Conservation (phyloP, 768 basidiomycete species). For the Panaeolus papilionaceus region DNA sequence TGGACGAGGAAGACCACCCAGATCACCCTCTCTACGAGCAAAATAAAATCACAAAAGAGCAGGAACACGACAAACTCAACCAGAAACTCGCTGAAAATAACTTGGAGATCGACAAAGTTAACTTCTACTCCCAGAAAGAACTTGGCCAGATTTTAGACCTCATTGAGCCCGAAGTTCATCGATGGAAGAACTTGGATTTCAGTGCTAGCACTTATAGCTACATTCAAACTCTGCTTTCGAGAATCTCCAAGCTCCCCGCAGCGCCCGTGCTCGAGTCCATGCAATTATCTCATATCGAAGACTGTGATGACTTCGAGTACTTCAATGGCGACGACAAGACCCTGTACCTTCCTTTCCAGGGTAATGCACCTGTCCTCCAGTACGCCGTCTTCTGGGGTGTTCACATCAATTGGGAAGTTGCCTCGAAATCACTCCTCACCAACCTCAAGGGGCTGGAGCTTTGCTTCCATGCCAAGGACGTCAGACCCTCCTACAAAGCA, state of each 20-base stretch:
- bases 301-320: constrained; percentile 44
- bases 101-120: constrained; percentile 21
- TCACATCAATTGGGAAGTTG: constrained; percentile 68
- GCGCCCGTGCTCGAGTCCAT: constrained; percentile 63
- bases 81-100: constrained; percentile 18
- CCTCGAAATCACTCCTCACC: constrained; percentile 47
- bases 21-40: constrained; percentile 31
- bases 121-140: constrained; percentile 39
- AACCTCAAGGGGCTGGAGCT: constrained; percentile 61
- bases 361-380: constrained; percentile 58
- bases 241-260: constrained; percentile 46
- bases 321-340: constrained; percentile 48
- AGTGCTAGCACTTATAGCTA: constrained; percentile 51
- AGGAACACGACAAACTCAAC: constrained; percentile 22
- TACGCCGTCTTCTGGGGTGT: constrained; percentile 68
- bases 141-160: constrained; percentile 45
- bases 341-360: constrained; percentile 56
- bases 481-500: constrained; percentile 62
- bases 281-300: constrained; percentile 62
- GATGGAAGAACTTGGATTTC: constrained; percentile 60
- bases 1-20: constrained; percentile 32
- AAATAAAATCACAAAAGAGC: constrained; percentile 27
- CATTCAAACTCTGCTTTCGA: constrained; percentile 49
- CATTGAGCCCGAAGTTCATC: constrained; percentile 56
- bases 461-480: constrained; percentile 66